A percentile compares a stretch with the other conserved stretches of the same genome.
phyloP scores from a whole-genome alignment of 306 rosid species.

The Urtica urens region DNA sequence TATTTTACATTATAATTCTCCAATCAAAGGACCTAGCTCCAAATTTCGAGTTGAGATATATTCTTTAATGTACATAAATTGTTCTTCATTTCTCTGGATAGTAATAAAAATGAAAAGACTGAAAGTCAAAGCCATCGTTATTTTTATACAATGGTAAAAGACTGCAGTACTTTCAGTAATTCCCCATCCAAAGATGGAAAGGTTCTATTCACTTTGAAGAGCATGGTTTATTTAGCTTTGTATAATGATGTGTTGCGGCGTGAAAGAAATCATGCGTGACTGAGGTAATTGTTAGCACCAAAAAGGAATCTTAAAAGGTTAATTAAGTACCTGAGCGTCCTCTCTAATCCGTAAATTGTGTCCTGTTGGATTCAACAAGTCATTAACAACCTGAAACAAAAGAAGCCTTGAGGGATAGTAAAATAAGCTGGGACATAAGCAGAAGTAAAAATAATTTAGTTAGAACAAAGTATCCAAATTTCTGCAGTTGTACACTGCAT shows the following conservation, averaged over 20 bases:
- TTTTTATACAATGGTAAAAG: too few relatives aligned
- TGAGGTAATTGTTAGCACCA: slow-evolving; percentile 8
- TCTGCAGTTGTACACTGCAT: slow-evolving; percentile 10
- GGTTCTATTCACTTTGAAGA: slow-evolving; percentile 13
- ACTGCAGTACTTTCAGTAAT: slow-evolving; percentile 4
- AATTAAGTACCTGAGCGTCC: slow-evolving; percentile 73
- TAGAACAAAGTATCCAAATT: slow-evolving; percentile 10
- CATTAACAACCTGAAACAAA: slow-evolving; percentile 83
- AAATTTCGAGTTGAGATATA: background rate
- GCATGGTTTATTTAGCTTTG: slow-evolving; percentile 3
- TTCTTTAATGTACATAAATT: background rate
- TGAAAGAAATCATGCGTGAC: background rate
- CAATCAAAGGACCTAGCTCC: too few relatives aligned
- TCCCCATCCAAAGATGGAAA: slow-evolving; percentile 3
- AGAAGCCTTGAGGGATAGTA: slow-evolving; percentile 16
- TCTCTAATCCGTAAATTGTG: slow-evolving; percentile 96
- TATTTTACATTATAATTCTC: background rate
- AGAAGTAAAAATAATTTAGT: slow-evolving; percentile 14
- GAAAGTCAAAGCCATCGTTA: background rate
- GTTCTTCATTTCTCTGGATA: background rate
- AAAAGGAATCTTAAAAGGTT: slow-evolving; percentile 14
- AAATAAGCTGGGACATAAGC: slow-evolving; percentile 13
- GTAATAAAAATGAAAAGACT: background rate
- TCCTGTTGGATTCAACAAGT: slow-evolving; percentile 92
- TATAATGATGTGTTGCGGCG: background rate